A percentile compares a stretch with the other conserved stretches of the same genome.
phyloP scores from a whole-genome alignment of 495 filamentous ascomycete genomes.

The Penicillium macrosclerotiorum region DNA sequence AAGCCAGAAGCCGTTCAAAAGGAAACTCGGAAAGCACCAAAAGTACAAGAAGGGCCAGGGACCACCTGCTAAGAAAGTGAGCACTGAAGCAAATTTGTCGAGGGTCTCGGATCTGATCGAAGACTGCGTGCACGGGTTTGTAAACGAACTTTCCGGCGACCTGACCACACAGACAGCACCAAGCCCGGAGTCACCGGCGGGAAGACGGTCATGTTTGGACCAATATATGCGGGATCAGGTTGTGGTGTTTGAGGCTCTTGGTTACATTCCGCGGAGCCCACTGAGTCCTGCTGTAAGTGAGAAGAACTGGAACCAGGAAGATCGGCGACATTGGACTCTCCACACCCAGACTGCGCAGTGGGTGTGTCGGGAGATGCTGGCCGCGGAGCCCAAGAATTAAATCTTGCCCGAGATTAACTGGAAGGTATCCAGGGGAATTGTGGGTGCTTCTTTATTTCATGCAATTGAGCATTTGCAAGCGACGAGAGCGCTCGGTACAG shows the following conservation, averaged over 20 bases:
- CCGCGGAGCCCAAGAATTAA: neutral
- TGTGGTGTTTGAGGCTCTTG: slow-evolving; percentile 77
- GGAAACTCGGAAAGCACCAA: slow-evolving; percentile 2
- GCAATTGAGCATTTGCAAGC: too few relatives aligned
- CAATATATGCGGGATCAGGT: slow-evolving; percentile 76
- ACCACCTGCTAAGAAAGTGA: neutral
- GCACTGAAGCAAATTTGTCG: neutral
- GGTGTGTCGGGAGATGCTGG: slow-evolving; percentile 55
- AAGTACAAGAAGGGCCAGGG: slow-evolving; percentile 6
- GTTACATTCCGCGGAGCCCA: slow-evolving; percentile 12
- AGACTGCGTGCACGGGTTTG: slow-evolving; percentile 55
- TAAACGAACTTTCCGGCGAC: slow-evolving; percentile 50
- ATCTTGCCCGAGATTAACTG: too few relatives aligned
- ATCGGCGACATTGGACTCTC: slow-evolving; percentile 52
- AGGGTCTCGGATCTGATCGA: slow-evolving; percentile 33
- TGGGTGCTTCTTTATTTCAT: too few relatives aligned
- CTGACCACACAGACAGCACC: neutral
- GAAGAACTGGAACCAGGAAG: slow-evolving; percentile 31
- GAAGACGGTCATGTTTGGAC: slow-evolving; percentile 53
- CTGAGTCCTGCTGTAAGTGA: slow-evolving; percentile 19
- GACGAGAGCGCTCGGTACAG: too few relatives aligned
- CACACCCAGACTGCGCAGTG: slow-evolving; percentile 76
- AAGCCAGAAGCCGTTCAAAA: slow-evolving; percentile 10
- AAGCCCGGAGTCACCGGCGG: neutral
- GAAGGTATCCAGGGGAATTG: too few relatives aligned